phyloP scores from a whole-genome alignment of 139 green algal genomes.

The Asterochloris sp. region DNA sequence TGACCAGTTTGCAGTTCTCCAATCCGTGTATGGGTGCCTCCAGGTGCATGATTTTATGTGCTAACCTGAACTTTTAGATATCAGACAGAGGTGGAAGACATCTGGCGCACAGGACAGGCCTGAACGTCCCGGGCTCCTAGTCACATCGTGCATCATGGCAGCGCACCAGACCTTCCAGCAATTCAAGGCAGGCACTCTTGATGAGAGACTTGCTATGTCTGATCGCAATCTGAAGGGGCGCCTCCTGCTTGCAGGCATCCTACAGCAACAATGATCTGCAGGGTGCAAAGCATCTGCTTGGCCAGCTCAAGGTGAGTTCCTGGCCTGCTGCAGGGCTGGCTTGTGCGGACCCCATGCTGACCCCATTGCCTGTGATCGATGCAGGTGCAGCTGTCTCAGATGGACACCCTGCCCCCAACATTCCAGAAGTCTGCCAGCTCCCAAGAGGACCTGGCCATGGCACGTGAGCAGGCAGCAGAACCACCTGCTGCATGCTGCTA shows the following conservation, averaged over 20 bases:
- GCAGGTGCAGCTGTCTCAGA: slow-evolving; percentile 77
- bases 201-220: no score
- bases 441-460: slow-evolving; percentile 71
- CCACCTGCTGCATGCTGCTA: neutral
- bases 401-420: slow-evolving; percentile 68
- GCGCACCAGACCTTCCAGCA: no score
- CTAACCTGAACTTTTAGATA: no score
- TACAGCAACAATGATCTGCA: slow-evolving; percentile 10
- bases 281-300: neutral
- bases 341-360: neutral
- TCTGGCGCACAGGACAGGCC: no score
- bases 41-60: no score
- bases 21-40: no score
- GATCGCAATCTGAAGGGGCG: no score
- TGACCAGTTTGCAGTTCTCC: slow-evolving; percentile 5
- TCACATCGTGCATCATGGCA: neutral
- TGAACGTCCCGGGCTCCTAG: neutral
- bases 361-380: neutral
- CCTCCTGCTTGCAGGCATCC: neutral
- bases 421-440: slow-evolving; percentile 55
- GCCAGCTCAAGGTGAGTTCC: neutral
- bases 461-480: slow-evolving; percentile 45
- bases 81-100: no score
- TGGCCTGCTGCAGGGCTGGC: neutral
- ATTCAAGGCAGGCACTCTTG: no score